Conservation (phyloP, 2,329 filamentous ascomycete species). For the Trematosphaeria pertusa region DNA sequence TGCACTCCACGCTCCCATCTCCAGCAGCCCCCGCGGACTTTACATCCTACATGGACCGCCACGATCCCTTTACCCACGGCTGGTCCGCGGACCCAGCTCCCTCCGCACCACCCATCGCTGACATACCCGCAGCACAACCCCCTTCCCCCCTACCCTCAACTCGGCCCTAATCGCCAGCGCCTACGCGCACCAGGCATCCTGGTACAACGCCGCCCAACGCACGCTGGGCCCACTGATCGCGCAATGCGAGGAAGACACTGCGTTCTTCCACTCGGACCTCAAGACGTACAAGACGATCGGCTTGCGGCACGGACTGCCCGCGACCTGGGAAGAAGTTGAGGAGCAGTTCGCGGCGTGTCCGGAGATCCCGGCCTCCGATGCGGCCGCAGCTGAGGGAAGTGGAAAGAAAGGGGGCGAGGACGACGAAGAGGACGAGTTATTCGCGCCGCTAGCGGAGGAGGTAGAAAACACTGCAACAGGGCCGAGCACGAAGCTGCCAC, state of each 20-base stretch:
- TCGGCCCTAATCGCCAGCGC: background rate
- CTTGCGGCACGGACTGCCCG: background rate
- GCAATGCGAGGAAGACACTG: background rate
- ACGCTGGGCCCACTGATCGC: background rate
- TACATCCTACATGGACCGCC: background rate
- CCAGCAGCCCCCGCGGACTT: background rate
- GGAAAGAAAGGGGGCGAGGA: background rate
- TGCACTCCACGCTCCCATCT: background rate
- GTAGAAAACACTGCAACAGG: too few relatives aligned
- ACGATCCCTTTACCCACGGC: background rate
- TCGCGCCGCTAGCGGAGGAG: background rate
- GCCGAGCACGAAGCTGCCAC: too few relatives aligned
- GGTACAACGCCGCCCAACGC: background rate
- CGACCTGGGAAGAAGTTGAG: background rate
- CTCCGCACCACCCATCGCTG: background rate
- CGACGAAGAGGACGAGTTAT: background rate
- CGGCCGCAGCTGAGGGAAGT: background rate
- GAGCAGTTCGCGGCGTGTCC: background rate
- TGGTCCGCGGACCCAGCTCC: background rate
- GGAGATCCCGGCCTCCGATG: too few relatives aligned
- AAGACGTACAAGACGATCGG: background rate
- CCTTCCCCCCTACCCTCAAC: background rate
- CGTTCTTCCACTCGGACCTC: background rate
- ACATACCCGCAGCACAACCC: background rate
- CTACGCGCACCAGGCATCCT: background rate